Evolutionary conservation across 441 rosid genomes (phyloP), one percentile per base, ranked within the genome.

Genomic region (Corymbia calophylla): DNA sequence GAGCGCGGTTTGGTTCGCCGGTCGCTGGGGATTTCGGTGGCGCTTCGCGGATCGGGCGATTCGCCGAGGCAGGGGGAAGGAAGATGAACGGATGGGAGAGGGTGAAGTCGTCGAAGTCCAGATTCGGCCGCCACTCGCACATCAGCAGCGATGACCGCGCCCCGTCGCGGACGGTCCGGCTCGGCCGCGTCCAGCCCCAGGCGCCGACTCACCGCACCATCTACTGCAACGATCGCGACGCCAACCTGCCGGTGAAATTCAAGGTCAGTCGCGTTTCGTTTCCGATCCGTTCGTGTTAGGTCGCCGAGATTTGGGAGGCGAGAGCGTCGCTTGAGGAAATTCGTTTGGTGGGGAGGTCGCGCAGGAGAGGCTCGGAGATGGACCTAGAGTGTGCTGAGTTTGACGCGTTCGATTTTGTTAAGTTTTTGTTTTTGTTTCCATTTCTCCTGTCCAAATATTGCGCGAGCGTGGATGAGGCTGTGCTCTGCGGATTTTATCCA

Each of bases 101-200:
- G 91, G 90, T 93, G 91, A 92, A 95, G 94, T 62, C 95, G 55
- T 92, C 95, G 89, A 89, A 92, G 77, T 91, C 95, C 90, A 90
- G 94, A 54, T 89, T 91, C 68, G 89, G 90, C 66, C 91, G 92
- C 62, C 91, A 88, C 88, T 88, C 93, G 70, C 90, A 91, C 58
- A 88, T 89, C 64, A 90, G 91, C 88, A 73, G 88, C 32, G 84
- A 93, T 86, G 90, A 86, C 58, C 96, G 95, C 35, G 54, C 88
- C 49, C 77, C 93, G 47, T 91, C 96, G 84, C 94, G 95, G 81
- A 96, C 98, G 91, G 98, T 95, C 77, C 95, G 96, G 87, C 96
- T 97, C 53, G 99, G 99, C 77, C 95, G 95, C 44, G 95, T 97
- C 88, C 99, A 95, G 92, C 98, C 99, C 32, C 99, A 97, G 93